Conservation (phyloP, 805 yeast genomes). For the Pichia deserticola region DNA sequence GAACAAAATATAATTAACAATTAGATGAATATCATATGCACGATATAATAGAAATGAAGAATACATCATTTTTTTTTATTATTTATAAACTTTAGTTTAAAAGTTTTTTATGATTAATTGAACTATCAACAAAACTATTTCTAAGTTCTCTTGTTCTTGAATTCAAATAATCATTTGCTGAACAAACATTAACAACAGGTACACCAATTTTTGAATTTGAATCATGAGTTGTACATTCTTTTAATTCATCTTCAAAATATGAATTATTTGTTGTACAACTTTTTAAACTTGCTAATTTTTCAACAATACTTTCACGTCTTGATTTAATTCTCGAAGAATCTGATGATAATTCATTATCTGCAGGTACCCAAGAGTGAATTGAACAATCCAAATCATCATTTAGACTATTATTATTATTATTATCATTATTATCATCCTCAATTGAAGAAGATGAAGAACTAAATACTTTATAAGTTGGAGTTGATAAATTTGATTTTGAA, state of each 20-base stretch:
- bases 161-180: conserved; percentile 20
- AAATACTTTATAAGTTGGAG: not conserved
- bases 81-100: too few species aligned
- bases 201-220: conserved; percentile 1
- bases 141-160: conserved; percentile 17
- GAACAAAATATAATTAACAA: too few species aligned
- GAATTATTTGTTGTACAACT: conserved; percentile 13
- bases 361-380: conserved; percentile 12
- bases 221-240: not conserved
- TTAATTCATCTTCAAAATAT: conserved; percentile 20
- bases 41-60: too few species aligned
- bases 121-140: conserved; percentile 8
- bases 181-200: conserved; percentile 19
- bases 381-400: conserved; percentile 6
- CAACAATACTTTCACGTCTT: conserved; percentile 9
- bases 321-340: not conserved
- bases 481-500: too few species aligned
- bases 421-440: not conserved
- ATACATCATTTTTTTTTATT: too few species aligned
- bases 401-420: not conserved
- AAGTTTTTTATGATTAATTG: not conserved
- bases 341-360: not conserved
- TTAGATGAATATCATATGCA: too few species aligned
- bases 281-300: conserved; percentile 13
- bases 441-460: not conserved